A percentile compares a stretch with the other conserved stretches of the same genome.
Conservation (phyloP, 148 eudicot species). For the Agrostemma githago region DNA sequence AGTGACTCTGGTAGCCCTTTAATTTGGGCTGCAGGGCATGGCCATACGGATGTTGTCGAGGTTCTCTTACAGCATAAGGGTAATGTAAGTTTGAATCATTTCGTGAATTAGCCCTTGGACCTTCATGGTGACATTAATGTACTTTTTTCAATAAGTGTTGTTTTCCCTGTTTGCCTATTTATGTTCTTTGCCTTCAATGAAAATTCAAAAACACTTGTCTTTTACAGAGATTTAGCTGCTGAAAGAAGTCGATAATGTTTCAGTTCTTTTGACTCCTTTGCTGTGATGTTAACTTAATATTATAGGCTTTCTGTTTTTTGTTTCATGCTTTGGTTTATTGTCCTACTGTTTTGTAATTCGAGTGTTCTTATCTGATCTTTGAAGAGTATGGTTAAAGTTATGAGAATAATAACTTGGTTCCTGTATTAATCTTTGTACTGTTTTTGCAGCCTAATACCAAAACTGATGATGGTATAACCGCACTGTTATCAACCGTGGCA, state of each 20-base stretch:
- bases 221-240: too few relatives aligned
- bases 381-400: neutral
- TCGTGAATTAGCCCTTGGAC: too few relatives aligned
- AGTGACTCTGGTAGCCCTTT: constrained; percentile 97
- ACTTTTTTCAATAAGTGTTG: constrained; percentile 14
- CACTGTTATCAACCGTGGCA: constrained; percentile 83
- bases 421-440: neutral
- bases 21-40: constrained; percentile 99
- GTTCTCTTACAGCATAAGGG: constrained; percentile 73
- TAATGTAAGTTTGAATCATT: constrained; percentile 36
- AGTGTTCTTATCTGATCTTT: neutral
- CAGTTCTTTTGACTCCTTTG: too few relatives aligned
- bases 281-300: too few relatives aligned
- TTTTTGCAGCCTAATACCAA: constrained; percentile 88
- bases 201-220: too few relatives aligned
- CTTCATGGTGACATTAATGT: too few relatives aligned
- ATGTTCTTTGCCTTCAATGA: too few relatives aligned
- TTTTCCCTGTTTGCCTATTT: neutral
- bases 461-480: too few relatives aligned
- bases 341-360: neutral
- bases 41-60: constrained; percentile 66
- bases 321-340: too few relatives aligned
- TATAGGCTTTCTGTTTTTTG: too few relatives aligned
- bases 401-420: neutral
- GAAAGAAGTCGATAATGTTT: too few relatives aligned